These are phyloP conservation scores for Chaetomium fimeti DNA, from an alignment of 495 filamentous ascomycete species.

Conservation along the genomic window DNA sequence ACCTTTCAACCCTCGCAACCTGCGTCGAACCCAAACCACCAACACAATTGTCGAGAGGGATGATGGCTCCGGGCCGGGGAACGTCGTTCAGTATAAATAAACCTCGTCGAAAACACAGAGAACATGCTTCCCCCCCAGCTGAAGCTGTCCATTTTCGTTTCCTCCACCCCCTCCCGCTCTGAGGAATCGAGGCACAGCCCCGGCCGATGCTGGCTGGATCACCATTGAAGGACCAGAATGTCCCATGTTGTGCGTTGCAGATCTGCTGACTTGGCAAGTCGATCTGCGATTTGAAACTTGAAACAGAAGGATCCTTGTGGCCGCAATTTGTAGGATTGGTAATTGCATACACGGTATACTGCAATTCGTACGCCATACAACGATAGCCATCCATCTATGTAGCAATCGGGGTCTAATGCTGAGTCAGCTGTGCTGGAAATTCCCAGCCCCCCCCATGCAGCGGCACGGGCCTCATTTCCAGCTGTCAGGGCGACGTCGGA, in stretches of 20 bases:
- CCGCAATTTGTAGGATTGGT: neutral
- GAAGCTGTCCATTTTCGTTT: no score
- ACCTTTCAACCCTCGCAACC: neutral
- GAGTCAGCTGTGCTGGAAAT: neutral
- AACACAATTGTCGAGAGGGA: no score
- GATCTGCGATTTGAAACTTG: neutral
- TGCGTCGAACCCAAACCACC: neutral
- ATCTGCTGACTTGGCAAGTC: constrained; percentile 1
- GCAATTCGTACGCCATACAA: no score
- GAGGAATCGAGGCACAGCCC: no score
- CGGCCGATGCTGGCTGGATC: neutral
- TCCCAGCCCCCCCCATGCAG: neutral
- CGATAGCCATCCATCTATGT: no score
- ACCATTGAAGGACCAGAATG: neutral
- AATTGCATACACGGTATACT: no score
- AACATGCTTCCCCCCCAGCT: no score
- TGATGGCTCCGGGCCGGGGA: no score
- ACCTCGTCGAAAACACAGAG: no score
- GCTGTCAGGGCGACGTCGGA: constrained; percentile 1
- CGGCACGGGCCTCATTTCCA: constrained; percentile 10
- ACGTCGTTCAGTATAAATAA: no score
- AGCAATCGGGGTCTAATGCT: neutral
- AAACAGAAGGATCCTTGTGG: neutral
- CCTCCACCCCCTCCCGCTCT: no score
- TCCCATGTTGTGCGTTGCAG: constrained; percentile 1